Percentiles rank a stretch among this genome's conserved stretches.
Conservation (phyloP, 768 basidiomycete genomes). For the Tricholoma flavovirens region DNA sequence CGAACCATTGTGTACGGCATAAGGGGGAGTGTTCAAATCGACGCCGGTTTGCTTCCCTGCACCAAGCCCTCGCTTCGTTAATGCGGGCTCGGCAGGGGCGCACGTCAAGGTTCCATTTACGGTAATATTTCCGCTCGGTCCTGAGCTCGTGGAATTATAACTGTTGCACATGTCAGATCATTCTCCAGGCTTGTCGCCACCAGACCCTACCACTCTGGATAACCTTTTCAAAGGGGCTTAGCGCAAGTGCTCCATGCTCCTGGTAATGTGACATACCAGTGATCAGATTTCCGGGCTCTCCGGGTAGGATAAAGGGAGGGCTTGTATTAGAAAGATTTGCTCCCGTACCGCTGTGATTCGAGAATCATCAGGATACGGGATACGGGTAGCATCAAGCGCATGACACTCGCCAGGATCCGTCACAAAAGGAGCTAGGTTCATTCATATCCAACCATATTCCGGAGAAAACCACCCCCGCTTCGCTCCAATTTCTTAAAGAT, state of each 20-base stretch:
- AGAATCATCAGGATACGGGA: conserved; percentile 2
- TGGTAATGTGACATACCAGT: conserved; percentile 21
- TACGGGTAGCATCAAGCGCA: neutral
- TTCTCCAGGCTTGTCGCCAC: neutral
- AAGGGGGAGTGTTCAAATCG: conserved; percentile 55
- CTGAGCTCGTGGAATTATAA: conserved; percentile 56
- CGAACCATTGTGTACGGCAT: conserved; percentile 68
- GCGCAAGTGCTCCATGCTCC: neutral
- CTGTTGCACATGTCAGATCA: conserved; percentile 25
- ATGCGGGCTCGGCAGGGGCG: conserved; percentile 14
- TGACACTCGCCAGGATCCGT: conserved; percentile 44
- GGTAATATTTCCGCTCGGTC: conserved; percentile 70
- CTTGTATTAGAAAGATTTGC: conserved; percentile 51
- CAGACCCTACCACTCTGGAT: conserved; percentile 59
- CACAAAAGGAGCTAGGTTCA: conserved; percentile 60
- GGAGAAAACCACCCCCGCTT: conserved; percentile 48
- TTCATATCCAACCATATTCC: conserved; percentile 74
- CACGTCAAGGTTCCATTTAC: conserved; percentile 62
- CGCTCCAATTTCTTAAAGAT: conserved; percentile 49
- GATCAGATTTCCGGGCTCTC: conserved; percentile 46
- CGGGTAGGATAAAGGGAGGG: conserved; percentile 52
- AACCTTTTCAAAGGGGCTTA: conserved; percentile 28
- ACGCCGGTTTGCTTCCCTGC: conserved; percentile 42
- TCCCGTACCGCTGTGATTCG: conserved; percentile 43
- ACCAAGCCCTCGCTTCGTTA: conserved; percentile 43